Base-by-base conservation (phyloP, 140 eudicot genomes). In the Artemisia princeps region DNA sequence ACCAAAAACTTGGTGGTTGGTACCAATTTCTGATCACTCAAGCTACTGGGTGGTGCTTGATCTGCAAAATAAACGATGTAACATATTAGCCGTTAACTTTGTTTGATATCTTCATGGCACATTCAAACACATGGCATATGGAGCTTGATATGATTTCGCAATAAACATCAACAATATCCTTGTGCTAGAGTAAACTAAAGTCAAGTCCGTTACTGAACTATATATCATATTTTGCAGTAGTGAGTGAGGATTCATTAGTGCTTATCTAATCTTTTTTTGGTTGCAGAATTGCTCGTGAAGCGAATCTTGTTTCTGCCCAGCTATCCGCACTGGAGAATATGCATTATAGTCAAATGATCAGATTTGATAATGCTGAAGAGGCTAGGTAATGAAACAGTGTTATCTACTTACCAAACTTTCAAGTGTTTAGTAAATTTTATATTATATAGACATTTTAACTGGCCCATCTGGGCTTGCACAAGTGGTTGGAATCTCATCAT, bases 321-420 rank as follows among this genome's bases (percentile, higher is more conserved):
- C 65, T 88, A 63, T 76, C 88, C 67, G 96, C 99, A 42, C 74
- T 94, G 37, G 96, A 94, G 78, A 94, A 94, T 76, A 94, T 94
- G 88, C 99, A 94, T 80, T 94, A 88, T 72, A 86, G 94, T 80
- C 71, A 94, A 62, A 94, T 88, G 96, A 88, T 94, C 72, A 85
- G 99, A 82, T 88, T 94, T 82, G 94, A 88, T 72, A 81, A 94
- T 71, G 68, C 62, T 78, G 99, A 86, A 74, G 94, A 88, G 81
- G 99, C 95, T 68, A 94, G 96, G 99, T 88, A 86, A 68, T 49
- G 8, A 46, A 15, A 71, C 45, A 48, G 46, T 30, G 19, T 65
- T 46, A 57, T 22, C 49, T 55, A 23, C 54, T 55, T 68, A 59
- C 10, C 3, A 7, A 55, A 42, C 52, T 40, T 57, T n/a, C 19